phyloP scores from a whole-genome alignment of 805 yeast genomes.

The Ogataea paraovalis region DNA sequence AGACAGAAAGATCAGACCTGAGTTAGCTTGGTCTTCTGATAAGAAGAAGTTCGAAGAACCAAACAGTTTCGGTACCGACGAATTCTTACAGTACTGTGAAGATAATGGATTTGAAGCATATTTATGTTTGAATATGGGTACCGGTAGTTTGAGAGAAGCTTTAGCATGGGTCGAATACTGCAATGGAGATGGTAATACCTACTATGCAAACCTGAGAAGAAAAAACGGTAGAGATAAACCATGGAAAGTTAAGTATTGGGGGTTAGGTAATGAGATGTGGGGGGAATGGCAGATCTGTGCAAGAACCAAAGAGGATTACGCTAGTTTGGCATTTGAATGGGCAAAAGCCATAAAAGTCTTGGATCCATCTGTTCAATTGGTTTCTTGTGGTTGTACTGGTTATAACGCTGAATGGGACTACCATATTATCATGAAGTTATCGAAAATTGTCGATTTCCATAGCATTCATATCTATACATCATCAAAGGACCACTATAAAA shows the following conservation, averaged over 20 bases:
- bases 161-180: constrained; percentile 35
- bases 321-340: constrained; percentile 31
- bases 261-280: constrained; percentile 35
- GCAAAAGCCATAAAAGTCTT: constrained; percentile 33
- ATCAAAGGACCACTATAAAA: constrained; percentile 22
- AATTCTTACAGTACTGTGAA: constrained; percentile 33
- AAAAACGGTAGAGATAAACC: constrained; percentile 33
- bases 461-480: constrained; percentile 33
- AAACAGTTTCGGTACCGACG: constrained; percentile 34
- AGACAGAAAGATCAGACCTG: constrained; percentile 31
- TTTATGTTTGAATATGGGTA: constrained; percentile 34
- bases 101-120: constrained; percentile 31
- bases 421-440: constrained; percentile 23
- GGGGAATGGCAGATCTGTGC: constrained; percentile 36
- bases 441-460: constrained; percentile 27
- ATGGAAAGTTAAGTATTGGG: constrained; percentile 34
- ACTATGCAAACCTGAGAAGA: constrained; percentile 33
- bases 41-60: constrained; percentile 22
- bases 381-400: constrained; percentile 32
- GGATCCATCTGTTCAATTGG: constrained; percentile 26
- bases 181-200: constrained; percentile 30
- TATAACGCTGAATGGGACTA: constrained; percentile 29
- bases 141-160: constrained; percentile 35
- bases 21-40: constrained; percentile 31
- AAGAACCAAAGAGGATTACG: constrained; percentile 27